Evolutionary conservation across 352 stramenopile genomes (phyloP).

Genomic region (Saprolegnia parasitica): DNA sequence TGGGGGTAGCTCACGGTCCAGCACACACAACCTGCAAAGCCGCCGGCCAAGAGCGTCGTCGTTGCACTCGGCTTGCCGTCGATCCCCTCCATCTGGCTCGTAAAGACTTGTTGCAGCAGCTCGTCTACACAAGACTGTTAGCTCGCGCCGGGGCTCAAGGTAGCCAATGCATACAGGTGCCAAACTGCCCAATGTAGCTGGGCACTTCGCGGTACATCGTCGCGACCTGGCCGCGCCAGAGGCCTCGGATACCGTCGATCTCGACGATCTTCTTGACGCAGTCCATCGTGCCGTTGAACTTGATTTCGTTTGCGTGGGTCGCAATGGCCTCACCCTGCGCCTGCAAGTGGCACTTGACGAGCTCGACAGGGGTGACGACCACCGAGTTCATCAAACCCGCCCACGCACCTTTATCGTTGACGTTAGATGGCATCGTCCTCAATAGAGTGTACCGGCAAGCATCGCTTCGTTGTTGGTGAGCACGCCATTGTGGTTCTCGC

Average conservation of each 20-base stretch:
- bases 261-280: constrained; percentile 23
- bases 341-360: constrained; percentile 27
- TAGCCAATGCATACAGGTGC: constrained; percentile 12
- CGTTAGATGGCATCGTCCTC: too few relatives aligned
- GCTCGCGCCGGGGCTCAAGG: not conserved
- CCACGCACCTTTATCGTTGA: not conserved
- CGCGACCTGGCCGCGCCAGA: constrained; percentile 19
- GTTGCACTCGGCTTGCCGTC: constrained; percentile 1
- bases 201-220: constrained; percentile 25
- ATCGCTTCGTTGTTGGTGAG: constrained; percentile 29
- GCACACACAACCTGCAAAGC: constrained; percentile 25
- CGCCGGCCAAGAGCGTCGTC: constrained; percentile 22
- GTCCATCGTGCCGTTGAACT: constrained; percentile 21
- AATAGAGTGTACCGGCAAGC: not conserved
- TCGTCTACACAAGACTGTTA: not conserved
- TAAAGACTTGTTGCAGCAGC: constrained; percentile 18
- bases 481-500: constrained; percentile 9
- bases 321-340: constrained; percentile 22
- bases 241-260: constrained; percentile 18
- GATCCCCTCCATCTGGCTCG: constrained; percentile 1
- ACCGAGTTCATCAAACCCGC: constrained; percentile 21
- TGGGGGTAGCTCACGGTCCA: constrained; percentile 26
- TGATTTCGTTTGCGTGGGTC: constrained; percentile 14
- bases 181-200: constrained; percentile 24
- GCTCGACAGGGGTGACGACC: constrained; percentile 21